Evolutionary conservation across 768 basidiomycete species (phyloP), one percentile per base, ranked within the genome.

Genomic region (Phanerodontia chrysosporium): DNA sequence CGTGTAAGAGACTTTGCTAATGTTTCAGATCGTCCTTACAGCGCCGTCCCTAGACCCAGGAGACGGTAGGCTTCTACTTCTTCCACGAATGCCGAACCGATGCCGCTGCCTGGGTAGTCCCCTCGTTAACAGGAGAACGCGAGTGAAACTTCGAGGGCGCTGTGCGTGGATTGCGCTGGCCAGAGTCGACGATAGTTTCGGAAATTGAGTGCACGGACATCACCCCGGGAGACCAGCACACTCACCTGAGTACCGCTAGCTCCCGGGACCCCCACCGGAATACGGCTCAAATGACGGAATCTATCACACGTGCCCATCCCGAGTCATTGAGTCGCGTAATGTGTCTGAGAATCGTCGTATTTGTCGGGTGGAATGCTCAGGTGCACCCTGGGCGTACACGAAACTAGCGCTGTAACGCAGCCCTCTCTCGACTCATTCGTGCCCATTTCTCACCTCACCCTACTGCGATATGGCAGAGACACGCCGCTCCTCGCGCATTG

Each of bases 401-500:
- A 42, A 42, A 42, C 39, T 42, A 42, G 39, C 39, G 39, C 39
- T 42, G 39, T 42, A 42, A 42, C 39, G 39, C 39, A 42, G 18
- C 39, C 39, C 39, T 42, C 39, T 18, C 18, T 18, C 39, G 18
- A 42, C 39, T 42, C 39, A 7, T 42, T 42, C 39, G 39, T 42
- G 39, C 18, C 10, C 39, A 42, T 42, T 42, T 42, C 39, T 42
- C 18, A 18, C 18, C 39, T 18, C 39, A 10, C 39, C 39, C 4
- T 18, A 12, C 16, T 18, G 39, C 18, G 39, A 9, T 12, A 53
- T 59, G 58, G 25, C 52, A 22, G 58, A 59, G 36, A 79, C 81
- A 9, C 75, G 85, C 60, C 76, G 86, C 57, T 88, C 86, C 3
- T 76, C 78, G 16, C 73, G 86, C 53, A 79, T 86, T 57, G 80